A percentile compares a stretch with the other conserved stretches of the same genome.
Conservation (phyloP, 352 stramenopile genomes). For the Phytophthora sansomeana region DNA sequence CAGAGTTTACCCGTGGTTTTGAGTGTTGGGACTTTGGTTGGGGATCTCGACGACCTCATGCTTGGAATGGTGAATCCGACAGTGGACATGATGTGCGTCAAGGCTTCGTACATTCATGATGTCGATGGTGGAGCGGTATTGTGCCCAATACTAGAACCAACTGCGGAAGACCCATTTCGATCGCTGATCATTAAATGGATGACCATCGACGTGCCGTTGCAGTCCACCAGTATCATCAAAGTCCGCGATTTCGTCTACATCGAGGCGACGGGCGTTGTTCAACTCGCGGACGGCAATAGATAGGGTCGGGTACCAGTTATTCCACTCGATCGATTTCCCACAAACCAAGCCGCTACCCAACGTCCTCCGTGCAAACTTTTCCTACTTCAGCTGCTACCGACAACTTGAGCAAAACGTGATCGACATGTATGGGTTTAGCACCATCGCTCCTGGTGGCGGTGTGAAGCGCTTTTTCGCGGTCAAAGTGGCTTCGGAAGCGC, state of each 20-base stretch:
- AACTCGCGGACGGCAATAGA: constrained; percentile 30
- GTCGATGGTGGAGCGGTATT: constrained; percentile 35
- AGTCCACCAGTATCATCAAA: constrained; percentile 25
- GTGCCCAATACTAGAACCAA: constrained; percentile 33
- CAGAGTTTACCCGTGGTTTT: constrained; percentile 23
- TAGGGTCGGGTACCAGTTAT: constrained; percentile 44
- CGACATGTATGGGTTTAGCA: constrained; percentile 39
- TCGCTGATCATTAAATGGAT: constrained; percentile 48
- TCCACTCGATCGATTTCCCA: constrained; percentile 49
- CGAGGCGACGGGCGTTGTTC: constrained; percentile 35
- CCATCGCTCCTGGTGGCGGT: constrained; percentile 30
- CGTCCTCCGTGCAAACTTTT: constrained; percentile 45
- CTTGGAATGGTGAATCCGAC: constrained; percentile 44
- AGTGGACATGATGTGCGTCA: constrained; percentile 40
- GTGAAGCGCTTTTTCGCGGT: constrained; percentile 43
- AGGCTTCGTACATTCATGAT: constrained; percentile 39
- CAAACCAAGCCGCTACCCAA: constrained; percentile 37
- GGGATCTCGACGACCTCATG: constrained; percentile 48
- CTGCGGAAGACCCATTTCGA: constrained; percentile 38
- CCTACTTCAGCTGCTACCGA: constrained; percentile 49
- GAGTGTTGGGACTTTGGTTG: constrained; percentile 35
- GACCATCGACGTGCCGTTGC: constrained; percentile 30
- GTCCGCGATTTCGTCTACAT: constrained; percentile 48
- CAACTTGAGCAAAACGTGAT: constrained; percentile 46
- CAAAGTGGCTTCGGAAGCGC: constrained; percentile 30